A percentile compares a stretch with the other conserved stretches of the same genome.
Evolutionary conservation across 192 early-diverging fungal genomes (phyloP).

Genomic region (Phycomyces blakesleeanus): DNA sequence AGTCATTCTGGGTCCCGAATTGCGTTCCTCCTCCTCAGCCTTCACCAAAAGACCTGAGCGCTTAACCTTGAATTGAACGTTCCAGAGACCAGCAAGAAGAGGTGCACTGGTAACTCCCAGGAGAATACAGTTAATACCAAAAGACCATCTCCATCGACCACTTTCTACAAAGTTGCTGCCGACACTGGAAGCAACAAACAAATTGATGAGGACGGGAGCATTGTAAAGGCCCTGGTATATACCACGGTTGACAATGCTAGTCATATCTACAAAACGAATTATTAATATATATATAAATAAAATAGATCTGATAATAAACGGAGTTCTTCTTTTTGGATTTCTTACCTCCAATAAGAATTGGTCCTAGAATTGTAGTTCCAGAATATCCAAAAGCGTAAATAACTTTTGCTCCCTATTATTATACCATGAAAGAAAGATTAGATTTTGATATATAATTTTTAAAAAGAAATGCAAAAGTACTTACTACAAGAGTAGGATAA

Average conservation of each 20-base stretch:
- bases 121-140: conserved; percentile 16
- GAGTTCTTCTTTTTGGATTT: background rate
- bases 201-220: conserved; percentile 18
- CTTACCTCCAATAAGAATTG: conserved; percentile 14
- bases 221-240: conserved; percentile 16
- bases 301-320: background rate
- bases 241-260: conserved; percentile 16
- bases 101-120: conserved; percentile 9
- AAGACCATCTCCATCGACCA: conserved; percentile 22
- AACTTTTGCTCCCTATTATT: conserved; percentile 25
- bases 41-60: conserved; percentile 10
- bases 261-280: conserved; percentile 12
- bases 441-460: too few relatives aligned
- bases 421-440: background rate
- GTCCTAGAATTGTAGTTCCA: conserved; percentile 14
- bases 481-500: conserved; percentile 13
- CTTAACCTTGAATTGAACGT: conserved; percentile 11
- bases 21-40: background rate
- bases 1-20: background rate
- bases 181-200: conserved; percentile 9
- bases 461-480: too few relatives aligned
- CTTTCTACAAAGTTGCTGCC: conserved; percentile 5
- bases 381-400: conserved; percentile 27
- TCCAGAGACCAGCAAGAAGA: conserved; percentile 16
- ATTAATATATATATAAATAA: background rate